Evolutionary conservation across 2,329 filamentous ascomycete species (phyloP).

Genomic region (Aspergillus neoniger): DNA sequence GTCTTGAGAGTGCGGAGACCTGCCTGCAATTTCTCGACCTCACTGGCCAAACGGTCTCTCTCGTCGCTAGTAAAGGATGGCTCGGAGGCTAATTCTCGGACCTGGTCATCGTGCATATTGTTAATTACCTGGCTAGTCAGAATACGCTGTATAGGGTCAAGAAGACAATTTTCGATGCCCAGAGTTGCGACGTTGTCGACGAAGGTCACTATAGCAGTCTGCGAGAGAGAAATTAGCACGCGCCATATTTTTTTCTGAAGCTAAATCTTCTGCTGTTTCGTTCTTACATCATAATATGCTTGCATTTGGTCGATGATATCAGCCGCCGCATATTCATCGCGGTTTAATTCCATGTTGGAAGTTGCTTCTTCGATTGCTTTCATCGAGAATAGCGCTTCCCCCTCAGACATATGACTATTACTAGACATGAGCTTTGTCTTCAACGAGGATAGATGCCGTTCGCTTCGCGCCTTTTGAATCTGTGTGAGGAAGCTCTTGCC

Average conservation of each 20-base stretch:
- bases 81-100: slow-evolving; percentile 43
- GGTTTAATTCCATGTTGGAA: slow-evolving; percentile 3
- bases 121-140: slow-evolving; percentile 44
- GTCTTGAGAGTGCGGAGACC: slow-evolving; percentile 10
- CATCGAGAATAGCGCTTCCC: not conserved
- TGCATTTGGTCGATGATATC: slow-evolving; percentile 50
- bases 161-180: slow-evolving; percentile 52
- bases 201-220: slow-evolving; percentile 46
- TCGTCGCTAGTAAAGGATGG: slow-evolving; percentile 17
- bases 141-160: slow-evolving; percentile 45
- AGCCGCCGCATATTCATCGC: slow-evolving; percentile 39
- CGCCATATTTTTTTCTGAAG: not conserved
- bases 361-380: slow-evolving; percentile 2
- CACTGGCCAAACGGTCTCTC: slow-evolving; percentile 14
- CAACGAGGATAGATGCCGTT: slow-evolving; percentile 13
- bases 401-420: not conserved
- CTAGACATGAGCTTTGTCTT: not conserved
- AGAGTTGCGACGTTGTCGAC: slow-evolving; percentile 53
- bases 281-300: slow-evolving; percentile 28
- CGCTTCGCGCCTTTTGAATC: slow-evolving; percentile 12
- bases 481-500: slow-evolving; percentile 15
- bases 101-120: slow-evolving; percentile 34
- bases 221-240: not conserved
- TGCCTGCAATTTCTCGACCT: slow-evolving; percentile 22
- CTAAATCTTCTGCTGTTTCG: not conserved